A percentile compares a stretch with the other conserved stretches of the same genome.
Conservation (phyloP, 225 moss, liverwort and hornwort species). For the Sphagnum tenellum region DNA sequence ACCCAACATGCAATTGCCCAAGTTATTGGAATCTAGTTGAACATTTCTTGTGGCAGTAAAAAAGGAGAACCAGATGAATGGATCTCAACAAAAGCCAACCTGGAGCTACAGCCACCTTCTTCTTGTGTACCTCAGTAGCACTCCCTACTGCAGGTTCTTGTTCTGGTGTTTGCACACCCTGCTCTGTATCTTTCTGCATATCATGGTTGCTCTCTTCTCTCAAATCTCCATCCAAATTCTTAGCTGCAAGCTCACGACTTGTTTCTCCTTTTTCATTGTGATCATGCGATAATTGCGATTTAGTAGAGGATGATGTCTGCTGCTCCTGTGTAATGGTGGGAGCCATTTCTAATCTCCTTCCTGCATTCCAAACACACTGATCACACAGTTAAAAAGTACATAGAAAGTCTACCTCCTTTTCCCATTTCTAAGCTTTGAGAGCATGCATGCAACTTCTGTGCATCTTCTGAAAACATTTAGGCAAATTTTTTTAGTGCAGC, state of each 20-base stretch:
- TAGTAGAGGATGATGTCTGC: slow-evolving; percentile 12
- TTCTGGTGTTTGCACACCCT: slow-evolving; percentile 12
- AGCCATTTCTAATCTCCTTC: slow-evolving; percentile 21
- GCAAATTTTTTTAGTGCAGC: not conserved
- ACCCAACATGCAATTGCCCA: not conserved
- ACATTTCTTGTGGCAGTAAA: not conserved
- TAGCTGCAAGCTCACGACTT: slow-evolving; percentile 36
- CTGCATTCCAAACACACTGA: slow-evolving; percentile 12
- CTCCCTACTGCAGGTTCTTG: slow-evolving; percentile 17
- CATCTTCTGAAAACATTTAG: not conserved
- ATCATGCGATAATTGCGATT: slow-evolving; percentile 14
- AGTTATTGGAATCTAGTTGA: not conserved
- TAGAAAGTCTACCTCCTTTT: too few relatives aligned
- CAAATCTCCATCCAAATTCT: slow-evolving; percentile 26
- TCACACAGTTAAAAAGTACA: too few relatives aligned
- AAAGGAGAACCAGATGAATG: slow-evolving; percentile 14
- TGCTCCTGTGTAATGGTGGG: slow-evolving; percentile 16
- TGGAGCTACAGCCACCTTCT: slow-evolving; percentile 22
- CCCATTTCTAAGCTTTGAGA: not conserved
- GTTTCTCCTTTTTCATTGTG: slow-evolving; percentile 22
- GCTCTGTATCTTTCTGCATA: slow-evolving; percentile 21
- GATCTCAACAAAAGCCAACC: slow-evolving; percentile 31
- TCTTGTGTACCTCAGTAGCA: slow-evolving; percentile 29
- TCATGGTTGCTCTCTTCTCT: slow-evolving; percentile 33
- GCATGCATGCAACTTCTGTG: not conserved